Evolutionary conservation across 2,329 filamentous ascomycete species (phyloP).

Genomic region (Mycosphaerella sp.): DNA sequence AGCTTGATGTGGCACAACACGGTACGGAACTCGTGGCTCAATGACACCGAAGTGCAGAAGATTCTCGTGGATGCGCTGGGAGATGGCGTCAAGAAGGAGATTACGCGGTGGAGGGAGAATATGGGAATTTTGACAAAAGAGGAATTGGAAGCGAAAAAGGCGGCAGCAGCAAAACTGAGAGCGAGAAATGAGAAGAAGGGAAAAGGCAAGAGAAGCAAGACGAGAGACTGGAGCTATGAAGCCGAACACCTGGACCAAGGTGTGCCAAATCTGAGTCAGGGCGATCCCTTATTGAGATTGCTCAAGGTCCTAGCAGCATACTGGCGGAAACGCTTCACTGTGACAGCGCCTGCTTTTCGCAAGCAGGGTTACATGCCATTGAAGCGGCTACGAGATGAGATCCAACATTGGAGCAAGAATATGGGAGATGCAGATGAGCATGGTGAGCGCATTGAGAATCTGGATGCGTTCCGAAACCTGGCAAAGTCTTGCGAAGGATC

Average conservation of each 20-base stretch:
- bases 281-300: slow-evolving; percentile 72
- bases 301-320: slow-evolving; percentile 71
- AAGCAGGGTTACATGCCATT: slow-evolving; percentile 84
- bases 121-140: slow-evolving; percentile 50
- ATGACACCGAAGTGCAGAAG: slow-evolving; percentile 67
- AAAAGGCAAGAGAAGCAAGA: slow-evolving; percentile 40
- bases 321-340: slow-evolving; percentile 78
- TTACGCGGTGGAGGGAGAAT: slow-evolving; percentile 65
- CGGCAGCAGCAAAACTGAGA: slow-evolving; percentile 33
- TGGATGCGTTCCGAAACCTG: slow-evolving; percentile 61
- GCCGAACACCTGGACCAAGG: slow-evolving; percentile 65
- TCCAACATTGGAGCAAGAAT: slow-evolving; percentile 61
- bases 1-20: slow-evolving; percentile 85
- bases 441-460: slow-evolving; percentile 65
- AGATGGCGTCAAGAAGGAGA: slow-evolving; percentile 60
- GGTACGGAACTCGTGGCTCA: slow-evolving; percentile 75
- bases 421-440: slow-evolving; percentile 57
- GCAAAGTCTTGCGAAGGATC: slow-evolving; percentile 72
- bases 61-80: slow-evolving; percentile 69
- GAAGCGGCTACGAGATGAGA: slow-evolving; percentile 65
- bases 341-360: slow-evolving; percentile 72
- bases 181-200: slow-evolving; percentile 36
- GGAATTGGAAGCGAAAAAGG: slow-evolving; percentile 36
- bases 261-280: slow-evolving; percentile 68
- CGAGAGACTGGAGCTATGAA: slow-evolving; percentile 64